Evolutionary conservation across 163 green algal species (phyloP).

Genomic region (Prototheca cutis): DNA sequence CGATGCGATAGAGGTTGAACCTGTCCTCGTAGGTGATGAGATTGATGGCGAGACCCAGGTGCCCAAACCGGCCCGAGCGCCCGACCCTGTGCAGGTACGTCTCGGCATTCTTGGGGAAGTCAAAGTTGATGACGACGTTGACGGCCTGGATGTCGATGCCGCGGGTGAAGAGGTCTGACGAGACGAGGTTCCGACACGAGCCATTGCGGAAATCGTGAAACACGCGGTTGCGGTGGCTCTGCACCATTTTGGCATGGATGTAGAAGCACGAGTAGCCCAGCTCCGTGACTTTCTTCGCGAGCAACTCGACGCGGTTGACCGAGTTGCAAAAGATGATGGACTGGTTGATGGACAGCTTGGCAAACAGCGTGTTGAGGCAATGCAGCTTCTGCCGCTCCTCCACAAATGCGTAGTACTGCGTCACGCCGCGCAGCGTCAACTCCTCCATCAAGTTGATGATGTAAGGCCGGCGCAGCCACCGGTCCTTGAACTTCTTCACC

Average conservation of each 20-base stretch:
- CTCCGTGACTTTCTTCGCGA: slow-evolving; percentile 99
- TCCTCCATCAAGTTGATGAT: slow-evolving; percentile 99
- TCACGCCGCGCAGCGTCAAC: slow-evolving; percentile 96
- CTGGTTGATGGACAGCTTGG: slow-evolving; percentile 70
- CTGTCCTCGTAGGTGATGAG: slow-evolving; percentile 98
- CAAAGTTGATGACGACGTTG: slow-evolving; percentile 99
- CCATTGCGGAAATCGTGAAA: slow-evolving; percentile 99
- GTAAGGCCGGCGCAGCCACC: slow-evolving; percentile 91
- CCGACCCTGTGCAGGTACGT: slow-evolving; percentile 98
- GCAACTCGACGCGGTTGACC: slow-evolving; percentile 97
- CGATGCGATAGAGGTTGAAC: slow-evolving; percentile 96
- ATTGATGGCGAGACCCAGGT: slow-evolving; percentile 98
- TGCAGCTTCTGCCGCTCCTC: slow-evolving; percentile 98
- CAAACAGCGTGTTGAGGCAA: slow-evolving; percentile 99
- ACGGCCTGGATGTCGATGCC: slow-evolving; percentile 99
- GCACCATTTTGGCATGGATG: slow-evolving; percentile 99
- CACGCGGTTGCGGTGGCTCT: slow-evolving; percentile 96
- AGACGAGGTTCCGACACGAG: slow-evolving; percentile 96
- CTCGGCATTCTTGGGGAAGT: slow-evolving; percentile 99
- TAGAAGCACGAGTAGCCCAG: slow-evolving; percentile 99
- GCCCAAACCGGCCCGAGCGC: slow-evolving; percentile 91
- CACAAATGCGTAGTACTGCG: slow-evolving; percentile 98
- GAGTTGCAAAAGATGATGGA: slow-evolving; percentile 99
- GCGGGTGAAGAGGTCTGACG: slow-evolving; percentile 93
- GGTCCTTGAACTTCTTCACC: slow-evolving; percentile 97